phyloP scores from a whole-genome alignment of 1,284 basidiomycete genomes.

The Fomitiporia mediterranea region DNA sequence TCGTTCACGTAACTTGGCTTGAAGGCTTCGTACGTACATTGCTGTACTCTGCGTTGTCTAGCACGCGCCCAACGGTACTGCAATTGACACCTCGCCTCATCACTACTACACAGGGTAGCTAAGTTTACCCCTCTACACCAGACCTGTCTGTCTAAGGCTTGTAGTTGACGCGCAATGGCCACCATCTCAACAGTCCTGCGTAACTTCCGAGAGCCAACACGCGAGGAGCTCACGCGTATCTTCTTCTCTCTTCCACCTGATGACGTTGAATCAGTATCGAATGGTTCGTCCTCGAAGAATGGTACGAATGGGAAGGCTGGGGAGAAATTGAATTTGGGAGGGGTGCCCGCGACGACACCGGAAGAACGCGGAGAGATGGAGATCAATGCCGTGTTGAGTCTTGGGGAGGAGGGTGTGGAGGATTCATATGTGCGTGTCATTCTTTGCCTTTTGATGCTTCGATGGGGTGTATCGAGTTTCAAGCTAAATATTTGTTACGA shows the following conservation, averaged over 20 bases:
- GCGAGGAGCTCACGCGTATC: constrained; percentile 75
- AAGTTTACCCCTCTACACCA: not conserved
- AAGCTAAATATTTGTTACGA: constrained; percentile 5
- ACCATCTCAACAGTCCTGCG: constrained; percentile 82
- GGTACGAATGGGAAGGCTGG: constrained; percentile 26
- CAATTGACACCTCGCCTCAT: not conserved
- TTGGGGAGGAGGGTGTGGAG: constrained; percentile 75
- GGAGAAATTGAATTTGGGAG: constrained; percentile 22
- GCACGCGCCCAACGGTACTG: not conserved
- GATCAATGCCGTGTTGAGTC: constrained; percentile 84
- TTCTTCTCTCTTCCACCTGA: constrained; percentile 78
- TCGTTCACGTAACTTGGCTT: too few species aligned
- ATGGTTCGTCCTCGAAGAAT: constrained; percentile 13
- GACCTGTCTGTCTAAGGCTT: not conserved
- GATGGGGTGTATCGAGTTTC: not conserved
- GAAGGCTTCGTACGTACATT: too few species aligned
- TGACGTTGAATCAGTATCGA: constrained; percentile 19
- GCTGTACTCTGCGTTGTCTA: too few species aligned
- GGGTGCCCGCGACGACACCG: constrained; percentile 26
- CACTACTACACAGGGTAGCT: not conserved
- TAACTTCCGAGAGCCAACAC: constrained; percentile 86
- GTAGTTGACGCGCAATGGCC: constrained; percentile 43
- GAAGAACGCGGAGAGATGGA: constrained; percentile 62
- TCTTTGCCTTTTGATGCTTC: not conserved
- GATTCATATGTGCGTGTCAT: constrained; percentile 82